Evolutionary conservation across 192 early-diverging fungal species (phyloP).

Genomic region (Allomyces javanicus): DNA sequence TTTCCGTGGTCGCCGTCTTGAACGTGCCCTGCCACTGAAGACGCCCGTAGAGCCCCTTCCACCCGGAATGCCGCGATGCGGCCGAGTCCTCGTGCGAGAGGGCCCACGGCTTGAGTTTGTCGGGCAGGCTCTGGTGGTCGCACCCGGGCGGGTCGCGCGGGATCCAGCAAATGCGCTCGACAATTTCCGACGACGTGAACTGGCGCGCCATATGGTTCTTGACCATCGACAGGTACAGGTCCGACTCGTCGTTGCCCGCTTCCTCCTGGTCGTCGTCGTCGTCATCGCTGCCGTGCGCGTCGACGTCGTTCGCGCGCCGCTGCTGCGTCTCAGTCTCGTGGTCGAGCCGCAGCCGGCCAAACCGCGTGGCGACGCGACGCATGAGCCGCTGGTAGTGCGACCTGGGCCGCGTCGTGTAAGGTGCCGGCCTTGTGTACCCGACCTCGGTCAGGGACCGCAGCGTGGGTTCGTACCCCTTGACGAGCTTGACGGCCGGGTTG

Average conservation of each 20-base stretch:
- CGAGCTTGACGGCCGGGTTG: background rate
- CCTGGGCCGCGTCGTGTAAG: background rate
- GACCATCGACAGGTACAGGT: slow-evolving; percentile 4
- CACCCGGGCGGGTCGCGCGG: slow-evolving; percentile 13
- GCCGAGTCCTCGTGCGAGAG: slow-evolving; percentile 25
- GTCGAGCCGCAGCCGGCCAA: too few relatives aligned
- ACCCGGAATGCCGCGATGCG: slow-evolving; percentile 30
- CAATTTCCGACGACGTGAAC: slow-evolving; percentile 18
- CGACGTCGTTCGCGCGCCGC: slow-evolving; percentile 14
- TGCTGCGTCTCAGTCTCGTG: slow-evolving; percentile 25
- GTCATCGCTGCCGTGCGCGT: slow-evolving; percentile 9
- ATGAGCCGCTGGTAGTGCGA: slow-evolving; percentile 5
- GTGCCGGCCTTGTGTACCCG: too few relatives aligned
- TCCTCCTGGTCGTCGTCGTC: slow-evolving; percentile 8
- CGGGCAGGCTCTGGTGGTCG: slow-evolving; percentile 26
- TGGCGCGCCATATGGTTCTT: slow-evolving; percentile 25
- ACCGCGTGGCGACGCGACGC: background rate
- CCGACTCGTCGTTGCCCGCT: background rate
- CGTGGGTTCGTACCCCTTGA: slow-evolving; percentile 6
- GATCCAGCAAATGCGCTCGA: slow-evolving; percentile 32
- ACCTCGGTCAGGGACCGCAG: slow-evolving; percentile 1
- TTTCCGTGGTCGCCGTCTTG: slow-evolving; percentile 34
- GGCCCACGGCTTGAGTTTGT: slow-evolving; percentile 35
- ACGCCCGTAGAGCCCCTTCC: slow-evolving; percentile 42
- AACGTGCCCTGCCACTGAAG: slow-evolving; percentile 37